These are phyloP conservation scores for Stachybotrys chartarum DNA, from an alignment of 2,329 filamentous ascomycete genomes.

Conservation along the genomic window DNA sequence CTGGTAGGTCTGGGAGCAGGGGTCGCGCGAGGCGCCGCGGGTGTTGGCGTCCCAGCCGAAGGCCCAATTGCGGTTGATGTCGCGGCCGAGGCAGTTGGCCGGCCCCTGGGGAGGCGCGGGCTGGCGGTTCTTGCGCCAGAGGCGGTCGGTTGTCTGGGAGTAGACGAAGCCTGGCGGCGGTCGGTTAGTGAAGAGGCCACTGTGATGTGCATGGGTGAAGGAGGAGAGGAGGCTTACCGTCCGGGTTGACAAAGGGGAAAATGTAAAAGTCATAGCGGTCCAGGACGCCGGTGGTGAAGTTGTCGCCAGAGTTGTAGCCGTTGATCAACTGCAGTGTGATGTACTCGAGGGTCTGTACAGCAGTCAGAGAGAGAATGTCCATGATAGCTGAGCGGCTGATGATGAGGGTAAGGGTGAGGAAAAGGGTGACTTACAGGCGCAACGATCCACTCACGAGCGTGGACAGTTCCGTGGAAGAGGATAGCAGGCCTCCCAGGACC, in stretches of 20 bases:
- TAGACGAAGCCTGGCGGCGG: conserved; percentile 32
- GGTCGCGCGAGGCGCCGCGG: conserved; percentile 38
- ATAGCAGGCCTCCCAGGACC: conserved; percentile 40
- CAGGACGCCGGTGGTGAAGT: conserved; percentile 36
- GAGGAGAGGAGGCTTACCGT: conserved; percentile 28
- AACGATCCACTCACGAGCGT: conserved; percentile 48
- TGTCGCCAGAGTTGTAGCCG: conserved; percentile 29
- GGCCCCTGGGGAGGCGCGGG: conserved; percentile 14
- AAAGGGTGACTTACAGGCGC: conserved; percentile 45
- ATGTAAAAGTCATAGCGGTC: conserved; percentile 62
- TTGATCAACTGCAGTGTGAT: conserved; percentile 40
- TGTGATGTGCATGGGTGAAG: too few relatives aligned
- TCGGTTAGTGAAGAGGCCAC: neutral
- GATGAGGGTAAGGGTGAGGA: neutral
- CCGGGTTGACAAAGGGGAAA: conserved; percentile 54
- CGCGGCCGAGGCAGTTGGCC: conserved; percentile 37
- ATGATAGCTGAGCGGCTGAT: neutral
- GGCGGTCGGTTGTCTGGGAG: conserved; percentile 35
- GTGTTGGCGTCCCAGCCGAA: conserved; percentile 37
- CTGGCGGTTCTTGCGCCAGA: conserved; percentile 47
- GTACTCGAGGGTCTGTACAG: conserved; percentile 38
- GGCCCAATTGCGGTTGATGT: conserved; percentile 49
- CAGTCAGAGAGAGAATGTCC: neutral
- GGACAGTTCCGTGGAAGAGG: conserved; percentile 43
- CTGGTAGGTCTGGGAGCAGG: conserved; percentile 38